Evolutionary conservation across 495 filamentous ascomycete species (phyloP), one percentile per base, ranked within the genome.

Genomic region (Podospora comata): DNA sequence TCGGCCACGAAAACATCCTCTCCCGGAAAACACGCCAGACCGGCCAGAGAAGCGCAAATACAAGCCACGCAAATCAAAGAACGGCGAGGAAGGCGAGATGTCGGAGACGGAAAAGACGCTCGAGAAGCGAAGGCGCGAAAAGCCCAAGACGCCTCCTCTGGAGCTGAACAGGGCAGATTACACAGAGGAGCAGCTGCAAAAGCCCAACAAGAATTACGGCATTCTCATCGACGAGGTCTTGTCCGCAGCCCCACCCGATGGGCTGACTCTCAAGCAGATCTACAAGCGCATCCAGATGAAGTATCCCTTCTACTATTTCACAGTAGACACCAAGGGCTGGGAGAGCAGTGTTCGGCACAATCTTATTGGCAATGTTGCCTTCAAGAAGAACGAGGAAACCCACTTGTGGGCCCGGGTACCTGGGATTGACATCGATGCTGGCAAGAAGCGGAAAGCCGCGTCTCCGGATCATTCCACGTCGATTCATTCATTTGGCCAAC

Each of bases 301-400:
- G 72, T 97, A 96, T 73, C 96, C 95, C 0, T 97, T 87, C 78
- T 99, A 92, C 78, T 92, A 91, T 68, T 91, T 97, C 78, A 87
- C 86, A 65, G 88, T 88, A 32, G 82, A 84, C 54, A 94, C 92
- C 5, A 91, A 89, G 70, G 95, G 95, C 16, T 99, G 95, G 95
- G 94, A 97, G 74, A 97, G 93, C 70, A 97, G 93, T 79, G 93
- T 99, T 23, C 90, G 95, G 4, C 95, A 99, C 78, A 99, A 99
- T 68, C 85, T 99, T 28, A 91, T 92, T 44, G 93, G 95, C 65
- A 91, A 96, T 73, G 85, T 89, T 61, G 89, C 93, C 26, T 99
- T 99, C 77, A 85, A 86, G 75, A 96, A 96, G 75, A 90, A 92
- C 55, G 91, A 95, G 44, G 78, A 78, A 56, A 82, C 79, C 2